These are phyloP conservation scores for Lasiosphaeris hirsuta DNA, from an alignment of 495 filamentous ascomycete genomes.

Conservation along the genomic window DNA sequence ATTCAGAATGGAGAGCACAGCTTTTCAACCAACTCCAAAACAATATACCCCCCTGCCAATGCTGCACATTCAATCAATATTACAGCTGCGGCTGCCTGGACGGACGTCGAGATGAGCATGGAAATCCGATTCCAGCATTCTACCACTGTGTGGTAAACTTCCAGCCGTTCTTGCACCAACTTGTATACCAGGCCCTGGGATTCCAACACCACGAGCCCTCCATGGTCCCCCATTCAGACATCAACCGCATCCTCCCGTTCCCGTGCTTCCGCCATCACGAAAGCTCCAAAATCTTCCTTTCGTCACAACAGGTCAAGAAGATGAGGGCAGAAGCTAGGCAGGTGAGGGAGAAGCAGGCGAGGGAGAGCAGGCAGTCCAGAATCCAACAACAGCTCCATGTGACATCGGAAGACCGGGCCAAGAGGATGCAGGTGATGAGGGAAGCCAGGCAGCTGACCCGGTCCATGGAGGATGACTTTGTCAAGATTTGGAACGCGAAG, in stretches of 20 bases:
- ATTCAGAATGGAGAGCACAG: not conserved
- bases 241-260: not conserved
- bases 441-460: not conserved
- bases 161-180: not conserved
- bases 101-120: not conserved
- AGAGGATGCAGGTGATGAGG: not conserved
- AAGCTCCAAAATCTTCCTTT: not conserved
- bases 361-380: no score
- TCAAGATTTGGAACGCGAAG: not conserved
- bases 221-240: not conserved
- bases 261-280: not conserved
- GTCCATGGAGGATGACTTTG: not conserved
- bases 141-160: not conserved
- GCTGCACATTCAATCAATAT: slow-evolving; percentile 5
- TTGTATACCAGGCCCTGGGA: not conserved
- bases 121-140: not conserved
- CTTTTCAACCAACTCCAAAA: not conserved
- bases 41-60: not conserved
- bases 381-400: no score
- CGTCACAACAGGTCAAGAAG: not conserved
- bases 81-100: slow-evolving; percentile 9
- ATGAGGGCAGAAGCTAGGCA: no score
- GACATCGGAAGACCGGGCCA: not conserved
- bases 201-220: not conserved
- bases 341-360: no score